Evolutionary conservation across 164 flowering plant species (phyloP).

Genomic region (Vitis riparia): DNA sequence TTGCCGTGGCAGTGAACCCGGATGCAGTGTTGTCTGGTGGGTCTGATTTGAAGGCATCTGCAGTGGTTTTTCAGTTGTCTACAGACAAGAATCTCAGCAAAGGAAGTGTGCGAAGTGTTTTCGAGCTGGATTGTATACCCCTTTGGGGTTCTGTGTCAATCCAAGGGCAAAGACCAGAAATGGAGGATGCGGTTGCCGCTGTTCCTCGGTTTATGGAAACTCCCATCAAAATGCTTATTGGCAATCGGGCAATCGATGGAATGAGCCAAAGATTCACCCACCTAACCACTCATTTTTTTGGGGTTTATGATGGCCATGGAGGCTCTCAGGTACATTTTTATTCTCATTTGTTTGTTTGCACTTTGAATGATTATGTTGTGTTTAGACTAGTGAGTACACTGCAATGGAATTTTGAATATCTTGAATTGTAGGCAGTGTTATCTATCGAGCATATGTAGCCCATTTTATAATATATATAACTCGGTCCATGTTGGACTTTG

Average conservation of each 20-base stretch:
- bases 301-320: slow-evolving; percentile 56
- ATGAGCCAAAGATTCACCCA: slow-evolving; percentile 30
- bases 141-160: slow-evolving; percentile 49
- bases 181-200: slow-evolving; percentile 49
- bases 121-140: slow-evolving; percentile 39
- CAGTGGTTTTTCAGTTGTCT: slow-evolving; percentile 28
- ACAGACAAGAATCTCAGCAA: slow-evolving; percentile 18
- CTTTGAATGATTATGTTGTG: background rate
- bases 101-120: slow-evolving; percentile 30
- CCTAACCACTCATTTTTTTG: slow-evolving; percentile 41
- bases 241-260: slow-evolving; percentile 25
- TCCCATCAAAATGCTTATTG: slow-evolving; percentile 44
- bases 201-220: slow-evolving; percentile 35
- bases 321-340: slow-evolving; percentile 38
- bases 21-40: slow-evolving; percentile 17
- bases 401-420: background rate
- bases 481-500: too few relatives aligned
- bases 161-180: slow-evolving; percentile 43
- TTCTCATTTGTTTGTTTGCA: background rate
- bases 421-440: background rate
- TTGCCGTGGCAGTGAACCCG: slow-evolving; percentile 19
- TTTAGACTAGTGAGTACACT: background rate
- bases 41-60: slow-evolving; percentile 20
- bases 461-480: background rate
- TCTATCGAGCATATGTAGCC: background rate